Base-by-base conservation (phyloP, 1,284 basidiomycete genomes). In the Meira nashicola region DNA sequence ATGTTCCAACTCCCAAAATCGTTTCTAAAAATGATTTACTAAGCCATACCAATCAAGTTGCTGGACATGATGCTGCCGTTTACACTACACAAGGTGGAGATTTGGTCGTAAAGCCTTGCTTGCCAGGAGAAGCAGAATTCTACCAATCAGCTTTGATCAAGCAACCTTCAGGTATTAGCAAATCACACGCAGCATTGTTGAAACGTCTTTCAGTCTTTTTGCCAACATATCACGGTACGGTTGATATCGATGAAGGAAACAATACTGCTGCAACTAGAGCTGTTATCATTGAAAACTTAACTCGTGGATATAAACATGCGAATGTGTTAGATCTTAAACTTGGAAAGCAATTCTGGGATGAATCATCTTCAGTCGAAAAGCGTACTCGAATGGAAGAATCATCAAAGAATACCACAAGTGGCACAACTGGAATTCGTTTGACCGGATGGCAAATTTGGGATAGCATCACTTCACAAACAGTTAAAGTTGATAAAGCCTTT, bases 241-340 rank as follows among this genome's bases (percentile, higher is more conserved):
- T 38, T 53, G 15, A 58, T 62, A 28, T 39, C 25, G 50, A 58
- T 64, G 17, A 9, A 17, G 12, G 40, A 55, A 3, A 38, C 69
- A 15, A 15, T 19, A 43, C 40, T 10, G 43, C 57, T 58, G 51
- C 55, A 65, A 58, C 70, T 53, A 84, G 19, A 53, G n/a, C 28
- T 14, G 40, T 46, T 17, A 55, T 49, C n/a, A 79, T 97, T 5
- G 88, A 93, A 79, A 96, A 97, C 76, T 81, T 94, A 7, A 81
- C 87, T 0, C 80, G 86, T 66, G 76, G 83, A 0, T 96, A 92
- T 80, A 70, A 79, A 25, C 87, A 86, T 76, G 92, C 93, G 1
- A 91, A 89, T 70, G 86, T 95, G 55, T 82, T 95, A 23, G 94
- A 97, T 76, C 83, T 92, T 78, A 97, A 96, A 79, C 86, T 97